Base-by-base conservation (phyloP, 2,329 filamentous ascomycete species). In the Pseudogymnoascus sp. region DNA sequence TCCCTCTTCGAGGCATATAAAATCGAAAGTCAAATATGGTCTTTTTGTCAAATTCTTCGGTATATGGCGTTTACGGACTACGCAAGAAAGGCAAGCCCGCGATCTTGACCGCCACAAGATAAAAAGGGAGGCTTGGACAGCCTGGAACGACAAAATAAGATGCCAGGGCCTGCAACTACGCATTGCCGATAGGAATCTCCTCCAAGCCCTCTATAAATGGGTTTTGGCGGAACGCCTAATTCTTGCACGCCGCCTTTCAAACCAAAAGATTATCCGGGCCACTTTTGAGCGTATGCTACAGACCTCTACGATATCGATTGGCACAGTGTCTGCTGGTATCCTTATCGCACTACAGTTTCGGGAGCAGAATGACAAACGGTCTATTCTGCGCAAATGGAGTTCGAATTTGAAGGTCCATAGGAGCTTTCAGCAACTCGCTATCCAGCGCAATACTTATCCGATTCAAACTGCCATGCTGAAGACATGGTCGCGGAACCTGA, bases 131-230 rank as follows among this genome's bases (percentile, higher is more conserved):
- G 77, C 82, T 3, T 85, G 82, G 76, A 85, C 80, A 1, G 75
- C 76, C 9, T 88, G 86, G 86, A 88, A 87, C 65, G 83, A 88
- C 67, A 75, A 75, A 14, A 75, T 87, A 14, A 82, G 85, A 16
- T 80, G 78, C 65, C 76, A 80, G 67, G 79, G 79, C 14, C 72
- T 88, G 1, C 74, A 73, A 59, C 74, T 78, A 18, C 80, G 78
- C 12, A 82, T 86, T 58, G 78, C 86, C 65, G 79, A 83, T 65
- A 79, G 85, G 3, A 66, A 86, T 41, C 74, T 83, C 43, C 73
- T 82, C 31, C 80, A 87, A 68, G 73, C 76, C 5, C 75, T 88
- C 65, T 86, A 86, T 71, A 84, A 79, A 71, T 88, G 84, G 85
- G 78, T 82, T n/a, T 69, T 88, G 31, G 78, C 80, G 35, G 79